Evolutionary conservation across 306 rosid genomes (phyloP), one percentile per base, ranked within the genome.

Genomic region (Crotalaria pallida): DNA sequence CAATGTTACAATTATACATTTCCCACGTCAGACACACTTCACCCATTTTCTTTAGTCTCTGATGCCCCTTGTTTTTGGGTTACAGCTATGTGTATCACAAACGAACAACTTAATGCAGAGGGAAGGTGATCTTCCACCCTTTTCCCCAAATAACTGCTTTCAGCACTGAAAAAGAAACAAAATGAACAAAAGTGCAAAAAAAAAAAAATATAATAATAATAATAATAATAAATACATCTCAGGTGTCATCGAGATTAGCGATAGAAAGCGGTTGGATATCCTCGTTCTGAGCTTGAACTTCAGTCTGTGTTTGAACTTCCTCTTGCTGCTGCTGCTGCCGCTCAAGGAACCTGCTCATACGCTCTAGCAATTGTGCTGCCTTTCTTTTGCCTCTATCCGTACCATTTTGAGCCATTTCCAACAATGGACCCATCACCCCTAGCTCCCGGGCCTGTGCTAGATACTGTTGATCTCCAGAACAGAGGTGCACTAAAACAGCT

Each of bases 351-450:
- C 98, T 79, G 76, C 56, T 80, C 81, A 95, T 80, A 23, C 96
- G 92, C 73, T 95, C 99, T 2, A 95, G 81, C 78, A 95, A 75
- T 73, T 89, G 97, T 8, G 82, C 73, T 29, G 99, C 99, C 84
- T 95, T 95, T 80, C 99, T 83, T 80, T 95, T 95, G 47, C 96
- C 99, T 72, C 99, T 83, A 22, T 95, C 97, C 0, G 99, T 95
- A 40, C 99, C 99, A 69, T 71, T 89, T 64, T 82, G 96, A 31
- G 96, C 86, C 86, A 95, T 78, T 36, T 95, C 97, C 76, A 80
- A 50, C 67, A 95, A 68, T 7, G 88, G 83, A 66, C 19, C 84
- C 81, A 83, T 77, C 80, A 84, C 84, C 22, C 96, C 99, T 1
- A 83, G 88, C 61, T 86, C 86, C 5, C 77, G 86, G 57, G 99